These are phyloP conservation scores for Penicillium verhagenii DNA, from an alignment of 495 filamentous ascomycete species.

Conservation along the genomic window DNA sequence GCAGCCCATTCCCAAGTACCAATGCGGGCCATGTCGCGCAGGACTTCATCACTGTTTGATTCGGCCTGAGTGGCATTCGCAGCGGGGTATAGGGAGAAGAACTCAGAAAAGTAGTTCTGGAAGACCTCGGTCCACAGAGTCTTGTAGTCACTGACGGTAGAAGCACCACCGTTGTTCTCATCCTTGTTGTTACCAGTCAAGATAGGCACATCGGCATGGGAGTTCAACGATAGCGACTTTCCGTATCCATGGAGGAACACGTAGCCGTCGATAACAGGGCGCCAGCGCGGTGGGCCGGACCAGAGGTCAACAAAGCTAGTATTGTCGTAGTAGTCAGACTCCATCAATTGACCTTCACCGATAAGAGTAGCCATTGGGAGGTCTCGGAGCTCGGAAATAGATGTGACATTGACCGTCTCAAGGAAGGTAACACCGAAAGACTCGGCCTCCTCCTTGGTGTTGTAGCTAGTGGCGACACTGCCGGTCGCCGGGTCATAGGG, in stretches of 20 bases:
- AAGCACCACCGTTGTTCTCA: conserved; percentile 5
- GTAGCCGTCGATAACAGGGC: conserved; percentile 17
- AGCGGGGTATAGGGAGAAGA: conserved; percentile 17
- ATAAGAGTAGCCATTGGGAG: not conserved
- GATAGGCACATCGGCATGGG: conserved; percentile 16
- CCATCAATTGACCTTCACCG: not conserved
- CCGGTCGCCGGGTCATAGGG: conserved; percentile 15
- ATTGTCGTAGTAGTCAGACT: not conserved
- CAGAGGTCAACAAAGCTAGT: conserved; percentile 10
- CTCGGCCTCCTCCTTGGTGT: conserved; percentile 14
- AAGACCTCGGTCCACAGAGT: conserved; percentile 10
- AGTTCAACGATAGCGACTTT: conserved; percentile 1
- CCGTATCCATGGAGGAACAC: conserved; percentile 11
- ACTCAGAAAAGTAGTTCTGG: conserved; percentile 3
- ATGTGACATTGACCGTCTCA: not conserved
- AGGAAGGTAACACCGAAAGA: conserved; percentile 7
- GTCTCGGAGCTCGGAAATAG: not conserved
- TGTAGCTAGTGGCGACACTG: conserved; percentile 12
- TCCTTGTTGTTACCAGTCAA: conserved; percentile 20
- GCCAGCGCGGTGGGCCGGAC: conserved; percentile 15
- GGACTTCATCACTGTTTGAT: conserved; percentile 9
- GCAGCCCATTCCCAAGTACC: conserved; percentile 16
- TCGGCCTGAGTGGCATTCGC: conserved; percentile 7
- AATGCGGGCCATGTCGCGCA: conserved; percentile 13
- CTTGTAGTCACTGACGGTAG: conserved; percentile 8